A percentile compares a stretch with the other conserved stretches of the same genome.
Evolutionary conservation across 2,329 filamentous ascomycete species (phyloP).

Genomic region (Sporothrix brunneoviolacea): DNA sequence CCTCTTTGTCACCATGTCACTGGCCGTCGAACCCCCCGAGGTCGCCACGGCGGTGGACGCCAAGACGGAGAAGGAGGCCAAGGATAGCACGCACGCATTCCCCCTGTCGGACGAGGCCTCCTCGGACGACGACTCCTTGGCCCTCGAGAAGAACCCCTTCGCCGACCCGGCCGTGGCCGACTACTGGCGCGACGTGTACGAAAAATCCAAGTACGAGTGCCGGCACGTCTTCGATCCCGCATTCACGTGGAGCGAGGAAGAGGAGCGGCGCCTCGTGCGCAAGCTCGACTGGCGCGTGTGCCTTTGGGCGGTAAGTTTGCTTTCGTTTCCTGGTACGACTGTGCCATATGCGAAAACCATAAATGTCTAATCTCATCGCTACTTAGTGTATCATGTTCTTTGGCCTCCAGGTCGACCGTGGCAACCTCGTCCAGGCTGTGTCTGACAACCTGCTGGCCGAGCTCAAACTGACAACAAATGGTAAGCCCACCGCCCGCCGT

Average conservation of each 20-base stretch:
- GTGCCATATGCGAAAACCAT: neutral
- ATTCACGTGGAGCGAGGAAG: conserved; percentile 44
- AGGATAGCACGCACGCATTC: neutral
- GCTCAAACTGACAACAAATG: conserved; percentile 37
- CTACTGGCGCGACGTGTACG: conserved; percentile 30
- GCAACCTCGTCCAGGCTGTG: conserved; percentile 52
- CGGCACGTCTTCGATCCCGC: conserved; percentile 48
- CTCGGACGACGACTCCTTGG: conserved; percentile 1
- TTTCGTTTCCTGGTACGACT: too few relatives aligned
- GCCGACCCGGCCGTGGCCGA: conserved; percentile 23
- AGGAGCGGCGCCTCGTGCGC: conserved; percentile 46
- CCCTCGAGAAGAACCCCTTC: conserved; percentile 25
- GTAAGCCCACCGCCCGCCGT: too few relatives aligned
- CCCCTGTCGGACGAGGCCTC: neutral
- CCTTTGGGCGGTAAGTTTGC: conserved; percentile 31
- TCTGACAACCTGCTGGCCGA: conserved; percentile 56
- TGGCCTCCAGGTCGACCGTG: conserved; percentile 53
- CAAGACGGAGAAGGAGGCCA: conserved; percentile 1
- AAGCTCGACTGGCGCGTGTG: conserved; percentile 37
- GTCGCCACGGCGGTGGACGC: neutral
- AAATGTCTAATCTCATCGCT: neutral
- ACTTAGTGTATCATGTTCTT: conserved; percentile 52
- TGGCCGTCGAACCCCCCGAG: conserved; percentile 3
- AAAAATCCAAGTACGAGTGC: conserved; percentile 42
- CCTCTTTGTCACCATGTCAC: conserved; percentile 2